Evolutionary conservation across 2,329 filamentous ascomycete genomes (phyloP), one percentile per base, ranked within the genome.

Genomic region (Eutypella sp.): DNA sequence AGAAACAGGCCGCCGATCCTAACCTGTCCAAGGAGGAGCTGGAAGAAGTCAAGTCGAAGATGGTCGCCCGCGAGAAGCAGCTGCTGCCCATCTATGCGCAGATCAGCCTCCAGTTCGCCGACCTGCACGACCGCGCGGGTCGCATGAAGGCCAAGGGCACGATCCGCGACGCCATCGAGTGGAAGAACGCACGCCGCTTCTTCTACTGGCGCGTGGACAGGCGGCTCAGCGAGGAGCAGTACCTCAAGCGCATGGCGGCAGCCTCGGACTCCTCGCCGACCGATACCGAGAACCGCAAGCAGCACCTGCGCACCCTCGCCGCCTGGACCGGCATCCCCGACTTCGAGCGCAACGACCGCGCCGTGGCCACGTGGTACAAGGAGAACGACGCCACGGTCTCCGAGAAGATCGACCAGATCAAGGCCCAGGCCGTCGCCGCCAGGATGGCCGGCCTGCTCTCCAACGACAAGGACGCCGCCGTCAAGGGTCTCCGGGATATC

Each of bases 191-290:
- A 9, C 85, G 93, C 55, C 86, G 92, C 64, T 97, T 93, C 88
- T 97, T 99, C 79, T 99, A 97, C 86, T 99, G 95, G 93, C 92
- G 93, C 70, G 85, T 96, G 52, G 91, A 95, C 69, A 87, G 93
- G 66, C 84, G 93, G 72, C 79, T 99, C 65, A 97, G 95, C 70
- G 93, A 99, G 74, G 93, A 99, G 73, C 89, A 95, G 69, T 89
- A 99, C 59, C 79, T 99, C 67, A 93, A 91, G 74, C 89, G 89
- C 71, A 89, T 99, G 80, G 75, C 73, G 5, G 55, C 66, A 9
- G 65, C 68, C 10, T 57, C 67, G 2, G 52, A 64, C 47, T 54
- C 64, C 29, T 62, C 71, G 40, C 67, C 68, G 47, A 44, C 42
- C 7, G 50, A 54, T 42, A 60, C 67, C n/a, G 73, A 78, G 49